phyloP scores from a whole-genome alignment of 2,329 filamentous ascomycete species.

The Xylaria digitata region DNA sequence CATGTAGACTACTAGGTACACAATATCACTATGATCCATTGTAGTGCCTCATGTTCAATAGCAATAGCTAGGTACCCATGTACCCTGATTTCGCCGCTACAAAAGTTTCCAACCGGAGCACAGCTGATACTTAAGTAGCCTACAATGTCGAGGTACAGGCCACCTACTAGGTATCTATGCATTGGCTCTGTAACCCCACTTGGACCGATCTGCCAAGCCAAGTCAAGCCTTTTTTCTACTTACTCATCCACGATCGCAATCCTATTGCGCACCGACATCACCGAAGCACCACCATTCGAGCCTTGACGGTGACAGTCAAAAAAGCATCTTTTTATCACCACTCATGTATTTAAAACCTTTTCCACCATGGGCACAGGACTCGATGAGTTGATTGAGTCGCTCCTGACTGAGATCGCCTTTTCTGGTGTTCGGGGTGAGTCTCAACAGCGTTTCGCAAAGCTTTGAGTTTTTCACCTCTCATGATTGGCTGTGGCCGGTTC shows the following conservation, averaged over 20 bases:
- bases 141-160: not conserved
- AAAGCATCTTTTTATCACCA: slow-evolving; percentile 35
- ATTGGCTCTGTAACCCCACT: slow-evolving; percentile 25
- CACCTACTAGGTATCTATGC: not conserved
- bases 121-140: not conserved
- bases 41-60: too few relatives aligned
- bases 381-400: slow-evolving; percentile 59
- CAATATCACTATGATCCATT: too few relatives aligned
- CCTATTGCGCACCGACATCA: slow-evolving; percentile 29
- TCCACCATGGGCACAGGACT: slow-evolving; percentile 55
- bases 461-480: slow-evolving; percentile 5
- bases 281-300: slow-evolving; percentile 48
- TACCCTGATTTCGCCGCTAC: too few relatives aligned
- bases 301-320: slow-evolving; percentile 41
- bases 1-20: too few relatives aligned
- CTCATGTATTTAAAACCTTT: slow-evolving; percentile 39
- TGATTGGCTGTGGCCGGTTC: slow-evolving; percentile 17
- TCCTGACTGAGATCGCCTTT: slow-evolving; percentile 58
- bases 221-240: slow-evolving; percentile 24
- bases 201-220: not conserved
- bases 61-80: too few relatives aligned
- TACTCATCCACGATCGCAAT: slow-evolving; percentile 12
- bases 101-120: too few relatives aligned
- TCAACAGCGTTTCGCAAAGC: not conserved
- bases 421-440: slow-evolving; percentile 57